Base-by-base conservation (phyloP, 108 stramenopile genomes). In the Fragilaria crotonensis region DNA sequence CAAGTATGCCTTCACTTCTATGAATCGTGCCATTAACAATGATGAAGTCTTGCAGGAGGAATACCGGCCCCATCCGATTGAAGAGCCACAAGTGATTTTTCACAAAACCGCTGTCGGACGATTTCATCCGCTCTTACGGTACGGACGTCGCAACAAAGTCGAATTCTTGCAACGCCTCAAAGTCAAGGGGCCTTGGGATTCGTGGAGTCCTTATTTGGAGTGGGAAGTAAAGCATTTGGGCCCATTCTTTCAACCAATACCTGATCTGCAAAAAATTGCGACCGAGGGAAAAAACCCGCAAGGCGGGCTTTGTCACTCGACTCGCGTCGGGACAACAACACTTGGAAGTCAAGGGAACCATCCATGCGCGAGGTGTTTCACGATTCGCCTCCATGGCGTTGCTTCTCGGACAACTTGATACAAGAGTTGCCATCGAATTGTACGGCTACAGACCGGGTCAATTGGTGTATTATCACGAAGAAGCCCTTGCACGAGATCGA, bases 51-150 rank as follows among this genome's bases (percentile, higher is more conserved):
- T 54, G 54, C 26, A 21, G 9, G 28, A 25, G n/a, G 49, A 7
- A 50, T 25, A 19, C 7, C 20, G 9, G 20, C 22, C 49, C 9
- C 22, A 50, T 7, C 5, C 49, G 5, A 25, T 50, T 7, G 49
- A 55, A 59, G 57, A 59, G 45, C 57, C 57, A 22, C 57, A 59
- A 59, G 28, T 59, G 11, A 29, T 46, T 11, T 48, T 59, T 59
- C 57, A 59, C 25, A 44, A 25, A 46, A 59, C 57, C 7, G 41
- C 57, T 17, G 7, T 21, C 14, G 57, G 48, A 9, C 11, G 9
- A 4, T 59, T 21, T 25, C 36, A 59, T 46, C 45, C 36, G 11
- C 17, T 7, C 7, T 46, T 59, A 9, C 11, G 57, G 45, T 48
- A 46, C 46, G 57, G 57, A 11, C 57, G 57, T n/a, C 45, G 45